Base-by-base conservation (phyloP, 192 early-diverging fungal species). In the Thamnidium elegans region DNA sequence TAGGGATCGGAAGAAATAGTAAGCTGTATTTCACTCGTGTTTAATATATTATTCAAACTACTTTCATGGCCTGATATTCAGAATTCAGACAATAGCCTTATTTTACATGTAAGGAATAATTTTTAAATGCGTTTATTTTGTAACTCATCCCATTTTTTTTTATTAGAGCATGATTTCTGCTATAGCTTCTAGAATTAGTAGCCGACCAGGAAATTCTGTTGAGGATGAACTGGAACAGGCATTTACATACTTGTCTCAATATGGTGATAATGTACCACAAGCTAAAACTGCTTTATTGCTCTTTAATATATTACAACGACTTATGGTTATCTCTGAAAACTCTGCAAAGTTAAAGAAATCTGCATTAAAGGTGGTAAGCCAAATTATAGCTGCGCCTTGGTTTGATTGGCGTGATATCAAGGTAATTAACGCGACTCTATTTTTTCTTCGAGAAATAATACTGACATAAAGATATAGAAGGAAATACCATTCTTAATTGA, bases 401-500 rank as follows among this genome's bases (percentile, higher is more conserved):
- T 65, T 66, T 2, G 70, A 71, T 20, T 44, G 47, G 11, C 75
- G 74, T 14, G 54, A 58, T 20, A 51, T 79, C 44, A 79, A 79
- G 61, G 79, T 78, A 70, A 23, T 19, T 26, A 5, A 13, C 13
- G 13, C 46, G 15, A 26, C 26, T 26, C 26, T 26, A 26, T 26
- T 26, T 26, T 26, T 26, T 10, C 4, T 39, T 39, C 13, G 15
- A 19, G 46, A 19, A 48, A 48, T 17, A n/a, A 5, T 14, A 48
- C 4, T 14, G 15, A 34, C 23, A 32, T 31, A n/a, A 30, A 32
- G 0, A 14, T 52, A 8, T 51, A 79, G 78, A 73, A 68, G 43
- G 71, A 82, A 20, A 62, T 82, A 21, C 64, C 75, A 0, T 77
- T 73, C 54, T 67, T 85, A 21, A 30, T 82, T 8, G 72, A 77